These are phyloP conservation scores for Steccherinum ochraceum DNA, from an alignment of 768 basidiomycete species.

Conservation along the genomic window DNA sequence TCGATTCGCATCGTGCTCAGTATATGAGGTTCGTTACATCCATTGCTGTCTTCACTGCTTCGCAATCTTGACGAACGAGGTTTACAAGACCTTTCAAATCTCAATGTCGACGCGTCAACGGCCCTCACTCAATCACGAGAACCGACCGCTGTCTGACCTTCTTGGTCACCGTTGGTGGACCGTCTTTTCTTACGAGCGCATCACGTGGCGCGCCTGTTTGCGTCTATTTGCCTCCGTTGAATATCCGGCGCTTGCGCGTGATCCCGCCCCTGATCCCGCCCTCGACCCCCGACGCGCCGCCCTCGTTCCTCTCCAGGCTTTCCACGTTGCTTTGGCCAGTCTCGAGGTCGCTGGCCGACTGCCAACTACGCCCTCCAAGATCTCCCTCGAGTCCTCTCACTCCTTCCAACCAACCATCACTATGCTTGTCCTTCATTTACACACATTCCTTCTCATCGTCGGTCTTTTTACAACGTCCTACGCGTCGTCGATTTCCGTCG, in stretches of 20 bases:
- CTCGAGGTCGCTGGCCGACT: not conserved
- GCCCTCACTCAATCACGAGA: too few relatives aligned
- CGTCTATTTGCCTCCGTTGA: not conserved
- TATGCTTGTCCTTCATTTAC: conserved; percentile 62
- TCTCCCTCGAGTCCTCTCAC: too few relatives aligned
- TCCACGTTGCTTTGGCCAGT: not conserved
- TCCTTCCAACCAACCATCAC: conserved; percentile 29
- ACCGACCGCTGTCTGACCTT: too few relatives aligned
- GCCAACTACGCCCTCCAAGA: not conserved
- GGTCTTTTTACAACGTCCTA: conserved; percentile 37
- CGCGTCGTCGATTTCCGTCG: conserved; percentile 39
- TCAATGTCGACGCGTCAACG: too few relatives aligned
- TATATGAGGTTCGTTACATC: too few relatives aligned
- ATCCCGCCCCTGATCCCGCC: not conserved
- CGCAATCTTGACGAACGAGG: too few relatives aligned
- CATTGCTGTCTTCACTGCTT: too few relatives aligned
- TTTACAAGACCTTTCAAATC: too few relatives aligned
- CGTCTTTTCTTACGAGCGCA: too few relatives aligned
- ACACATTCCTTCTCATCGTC: conserved; percentile 34
- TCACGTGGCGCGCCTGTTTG: too few relatives aligned
- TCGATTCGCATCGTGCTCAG: too few relatives aligned
- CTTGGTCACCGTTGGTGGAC: too few relatives aligned
- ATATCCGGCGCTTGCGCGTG: not conserved
- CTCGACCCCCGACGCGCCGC: not conserved
- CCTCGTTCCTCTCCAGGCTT: not conserved